These are phyloP conservation scores for Anacardium occidentale DNA, from an alignment of 345 rosid genomes.

Conservation along the genomic window DNA sequence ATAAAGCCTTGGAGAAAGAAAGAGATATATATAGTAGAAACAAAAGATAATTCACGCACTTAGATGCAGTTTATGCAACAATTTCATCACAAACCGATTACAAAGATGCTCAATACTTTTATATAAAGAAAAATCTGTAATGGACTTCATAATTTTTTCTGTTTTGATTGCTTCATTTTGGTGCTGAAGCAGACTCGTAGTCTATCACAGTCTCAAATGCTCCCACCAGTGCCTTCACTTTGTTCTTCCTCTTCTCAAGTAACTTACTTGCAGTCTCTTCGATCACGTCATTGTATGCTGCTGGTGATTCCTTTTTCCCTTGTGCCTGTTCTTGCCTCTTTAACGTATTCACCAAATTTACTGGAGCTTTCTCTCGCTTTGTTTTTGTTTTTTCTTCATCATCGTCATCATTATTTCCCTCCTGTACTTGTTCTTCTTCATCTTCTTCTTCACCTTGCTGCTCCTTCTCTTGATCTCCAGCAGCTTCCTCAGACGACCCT, in stretches of 20 bases:
- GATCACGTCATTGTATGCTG: conserved; percentile 79
- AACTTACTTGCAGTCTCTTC: conserved; percentile 72
- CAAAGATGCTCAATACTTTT: background rate
- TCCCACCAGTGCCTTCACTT: conserved; percentile 79
- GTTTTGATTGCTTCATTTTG: conserved; percentile 31
- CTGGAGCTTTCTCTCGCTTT: background rate
- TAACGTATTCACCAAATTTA: conserved; percentile 1
- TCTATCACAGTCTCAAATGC: conserved; percentile 93
- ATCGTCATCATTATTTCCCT: background rate
- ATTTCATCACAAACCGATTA: background rate
- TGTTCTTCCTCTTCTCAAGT: conserved; percentile 72
- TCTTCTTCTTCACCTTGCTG: conserved; percentile 15
- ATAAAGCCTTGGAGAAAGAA: no score
- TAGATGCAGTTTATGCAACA: background rate
- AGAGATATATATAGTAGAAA: background rate
- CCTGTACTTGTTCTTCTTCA: conserved; percentile 18
- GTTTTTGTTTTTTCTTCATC: background rate
- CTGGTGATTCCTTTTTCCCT: conserved; percentile 60
- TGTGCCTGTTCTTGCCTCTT: conserved; percentile 26
- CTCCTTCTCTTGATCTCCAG: conserved; percentile 17
- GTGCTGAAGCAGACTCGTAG: conserved; percentile 57
- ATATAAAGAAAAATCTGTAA: no score
- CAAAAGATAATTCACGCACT: background rate
- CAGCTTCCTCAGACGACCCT: background rate
- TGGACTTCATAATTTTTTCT: background rate